Conservation (phyloP, 2,329 filamentous ascomycete species). For the Fusarium hainanense region DNA sequence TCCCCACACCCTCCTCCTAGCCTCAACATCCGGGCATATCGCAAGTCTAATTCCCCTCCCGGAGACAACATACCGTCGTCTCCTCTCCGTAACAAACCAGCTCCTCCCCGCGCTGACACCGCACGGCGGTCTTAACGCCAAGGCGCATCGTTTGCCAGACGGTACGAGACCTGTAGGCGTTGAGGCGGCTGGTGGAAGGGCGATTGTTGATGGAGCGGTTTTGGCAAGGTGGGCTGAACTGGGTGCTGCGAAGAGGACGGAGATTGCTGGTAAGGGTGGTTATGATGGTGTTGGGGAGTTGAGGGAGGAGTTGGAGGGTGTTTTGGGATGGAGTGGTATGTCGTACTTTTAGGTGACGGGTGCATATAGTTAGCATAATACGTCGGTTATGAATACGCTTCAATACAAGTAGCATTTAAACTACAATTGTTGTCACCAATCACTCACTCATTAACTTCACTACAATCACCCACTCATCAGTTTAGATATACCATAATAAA, state of each 20-base stretch:
- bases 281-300: conserved; percentile 72
- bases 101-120: conserved; percentile 81
- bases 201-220: conserved; percentile 82
- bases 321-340: conserved; percentile 72
- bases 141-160: conserved; percentile 74
- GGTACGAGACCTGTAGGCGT: conserved; percentile 61
- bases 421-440: no score
- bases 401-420: background rate
- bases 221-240: conserved; percentile 81
- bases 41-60: conserved; percentile 80
- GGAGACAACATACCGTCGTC: conserved; percentile 84
- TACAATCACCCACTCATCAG: background rate
- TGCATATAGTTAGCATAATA: background rate
- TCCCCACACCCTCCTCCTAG: conserved; percentile 69
- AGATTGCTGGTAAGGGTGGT: conserved; percentile 80
- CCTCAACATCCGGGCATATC: conserved; percentile 80
- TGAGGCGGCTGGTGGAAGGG: conserved; percentile 69
- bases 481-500: background rate
- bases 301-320: conserved; percentile 73
- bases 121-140: conserved; percentile 83
- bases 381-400: background rate
- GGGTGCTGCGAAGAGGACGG: conserved; percentile 74
- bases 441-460: no score
- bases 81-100: conserved; percentile 84
- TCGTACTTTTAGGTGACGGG: conserved; percentile 59